A percentile compares a stretch with the other conserved stretches of the same genome.
phyloP scores from a whole-genome alignment of 768 basidiomycete species.

The Crassisporium funariophilum region DNA sequence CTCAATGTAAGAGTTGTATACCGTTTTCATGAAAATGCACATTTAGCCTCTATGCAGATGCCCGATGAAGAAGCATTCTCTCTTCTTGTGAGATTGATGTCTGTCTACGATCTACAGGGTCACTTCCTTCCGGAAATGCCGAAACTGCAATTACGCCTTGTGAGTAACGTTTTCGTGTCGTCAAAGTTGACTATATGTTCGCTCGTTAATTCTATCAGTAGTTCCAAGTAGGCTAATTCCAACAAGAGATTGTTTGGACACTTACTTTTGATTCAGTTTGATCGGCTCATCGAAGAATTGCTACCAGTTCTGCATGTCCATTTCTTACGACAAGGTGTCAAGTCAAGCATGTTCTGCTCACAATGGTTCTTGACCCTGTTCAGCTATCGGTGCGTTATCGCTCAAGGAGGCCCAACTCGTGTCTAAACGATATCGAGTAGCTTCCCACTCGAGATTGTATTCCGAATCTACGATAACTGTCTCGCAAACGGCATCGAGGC shows the following conservation, averaged over 20 bases:
- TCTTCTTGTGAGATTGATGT: conserved; percentile 91
- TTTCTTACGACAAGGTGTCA: conserved; percentile 90
- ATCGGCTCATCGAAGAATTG: conserved; percentile 90
- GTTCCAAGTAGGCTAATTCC: conserved; percentile 25
- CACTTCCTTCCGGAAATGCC: conserved; percentile 99
- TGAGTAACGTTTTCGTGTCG: too few relatives aligned
- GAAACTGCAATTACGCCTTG: conserved; percentile 88
- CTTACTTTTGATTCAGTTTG: conserved; percentile 60
- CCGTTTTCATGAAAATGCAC: too few relatives aligned
- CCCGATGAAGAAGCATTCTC: conserved; percentile 99
- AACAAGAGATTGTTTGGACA: background rate
- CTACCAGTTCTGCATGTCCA: conserved; percentile 92
- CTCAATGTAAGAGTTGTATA: conserved; percentile 66
- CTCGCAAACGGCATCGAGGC: conserved; percentile 97
- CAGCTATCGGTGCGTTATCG: conserved; percentile 71
- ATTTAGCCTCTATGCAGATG: too few relatives aligned
- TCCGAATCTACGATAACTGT: conserved; percentile 95
- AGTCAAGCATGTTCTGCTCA: conserved; percentile 97
- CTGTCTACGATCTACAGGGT: conserved; percentile 93
- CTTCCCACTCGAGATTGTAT: conserved; percentile 92
- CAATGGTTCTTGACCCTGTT: conserved; percentile 99
- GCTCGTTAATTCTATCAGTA: conserved; percentile 4
- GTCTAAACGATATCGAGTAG: conserved; percentile 41
- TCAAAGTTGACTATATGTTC: too few relatives aligned
- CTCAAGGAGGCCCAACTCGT: background rate